Percentiles rank a stretch among this genome's conserved stretches.
Evolutionary conservation across 352 stramenopile genomes (phyloP).

Genomic region (Phytophthora constricta): DNA sequence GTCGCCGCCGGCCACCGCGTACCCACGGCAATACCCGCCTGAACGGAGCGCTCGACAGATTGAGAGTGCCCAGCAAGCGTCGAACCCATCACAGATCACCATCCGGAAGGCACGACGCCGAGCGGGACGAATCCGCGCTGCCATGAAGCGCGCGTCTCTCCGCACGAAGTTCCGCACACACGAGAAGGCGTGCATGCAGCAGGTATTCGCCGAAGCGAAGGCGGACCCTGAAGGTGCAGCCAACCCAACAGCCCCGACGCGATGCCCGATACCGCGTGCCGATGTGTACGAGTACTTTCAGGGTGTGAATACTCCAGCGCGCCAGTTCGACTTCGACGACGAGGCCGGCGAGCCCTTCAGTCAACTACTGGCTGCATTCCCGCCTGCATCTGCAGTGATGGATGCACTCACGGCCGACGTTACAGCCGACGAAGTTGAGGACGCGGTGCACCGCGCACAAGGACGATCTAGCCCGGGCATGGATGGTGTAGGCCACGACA

Average conservation of each 20-base stretch:
- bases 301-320: neutral
- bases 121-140: neutral
- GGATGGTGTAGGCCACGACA: slow-evolving; percentile 25
- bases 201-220: neutral
- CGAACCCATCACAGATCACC: neutral
- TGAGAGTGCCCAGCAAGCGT: neutral
- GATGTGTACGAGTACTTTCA: neutral
- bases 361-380: neutral
- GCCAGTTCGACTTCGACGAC: slow-evolving; percentile 2
- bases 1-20: neutral
- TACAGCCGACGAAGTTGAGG: slow-evolving; percentile 20
- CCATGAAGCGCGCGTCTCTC: neutral
- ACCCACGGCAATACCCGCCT: slow-evolving; percentile 3
- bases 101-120: neutral
- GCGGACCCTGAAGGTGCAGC: neutral
- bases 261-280: neutral
- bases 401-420: neutral
- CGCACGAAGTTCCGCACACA: neutral
- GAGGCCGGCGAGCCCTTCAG: neutral
- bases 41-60: slow-evolving; percentile 12
- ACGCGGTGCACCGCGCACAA: slow-evolving; percentile 5
- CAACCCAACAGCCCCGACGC: neutral
- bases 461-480: slow-evolving; percentile 5
- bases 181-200: neutral
- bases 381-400: neutral